Conservation (phyloP, 345 rosid genomes). For the Geranium brycei region DNA sequence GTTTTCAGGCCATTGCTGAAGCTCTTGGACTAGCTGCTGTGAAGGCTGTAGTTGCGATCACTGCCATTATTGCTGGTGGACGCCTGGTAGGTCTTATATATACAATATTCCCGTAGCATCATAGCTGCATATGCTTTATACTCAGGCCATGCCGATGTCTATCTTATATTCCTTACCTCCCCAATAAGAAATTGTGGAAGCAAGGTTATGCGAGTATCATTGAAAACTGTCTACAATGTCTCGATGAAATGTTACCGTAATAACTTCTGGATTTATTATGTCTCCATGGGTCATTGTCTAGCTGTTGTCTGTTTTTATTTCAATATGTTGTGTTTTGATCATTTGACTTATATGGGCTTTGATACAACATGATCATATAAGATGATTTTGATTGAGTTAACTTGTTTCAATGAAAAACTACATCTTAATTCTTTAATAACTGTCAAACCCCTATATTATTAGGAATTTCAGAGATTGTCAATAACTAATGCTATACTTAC, state of each 20-base stretch:
- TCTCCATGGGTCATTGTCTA: neutral
- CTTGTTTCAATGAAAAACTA: too few species aligned
- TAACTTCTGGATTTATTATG: neutral
- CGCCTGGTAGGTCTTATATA: slow-evolving; percentile 55
- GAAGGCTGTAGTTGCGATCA: slow-evolving; percentile 84
- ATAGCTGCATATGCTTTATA: neutral
- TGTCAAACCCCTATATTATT: too few species aligned
- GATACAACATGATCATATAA: too few species aligned
- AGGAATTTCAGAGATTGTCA: too few species aligned
- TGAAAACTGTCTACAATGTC: too few species aligned
- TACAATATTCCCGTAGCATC: neutral
- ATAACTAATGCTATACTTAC: too few species aligned
- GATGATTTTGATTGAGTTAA: too few species aligned
- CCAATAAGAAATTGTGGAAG: slow-evolving; percentile 7
- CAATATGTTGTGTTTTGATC: neutral
- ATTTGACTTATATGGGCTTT: too few species aligned
- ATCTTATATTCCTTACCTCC: neutral
- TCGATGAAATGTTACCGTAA: neutral
- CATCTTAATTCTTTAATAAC: too few species aligned
- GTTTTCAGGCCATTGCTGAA: slow-evolving; percentile 94
- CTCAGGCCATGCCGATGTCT: neutral
- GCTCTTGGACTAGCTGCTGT: slow-evolving; percentile 98
- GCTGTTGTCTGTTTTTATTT: slow-evolving; percentile 2
- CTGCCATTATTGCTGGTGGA: slow-evolving; percentile 96
- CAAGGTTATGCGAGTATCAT: too few species aligned